A percentile compares a stretch with the other conserved stretches of the same genome.
Conservation (phyloP, 371 early-diverging fungal genomes). For the Mucor sp. region DNA sequence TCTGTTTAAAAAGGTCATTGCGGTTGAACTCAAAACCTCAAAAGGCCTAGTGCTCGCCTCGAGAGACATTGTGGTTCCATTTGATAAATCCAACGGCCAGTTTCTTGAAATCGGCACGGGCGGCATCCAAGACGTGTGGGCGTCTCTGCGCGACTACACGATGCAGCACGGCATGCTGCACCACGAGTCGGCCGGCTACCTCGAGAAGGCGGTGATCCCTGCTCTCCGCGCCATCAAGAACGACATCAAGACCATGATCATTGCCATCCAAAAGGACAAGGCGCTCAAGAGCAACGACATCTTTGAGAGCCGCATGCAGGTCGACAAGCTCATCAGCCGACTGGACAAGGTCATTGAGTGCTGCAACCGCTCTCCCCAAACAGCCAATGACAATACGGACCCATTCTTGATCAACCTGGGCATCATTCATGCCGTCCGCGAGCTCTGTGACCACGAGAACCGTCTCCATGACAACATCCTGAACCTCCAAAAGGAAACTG, state of each 20-base stretch:
- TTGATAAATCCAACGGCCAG: constrained; percentile 31
- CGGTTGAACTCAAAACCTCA: constrained; percentile 31
- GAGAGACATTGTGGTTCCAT: constrained; percentile 29
- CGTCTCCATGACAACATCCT: constrained; percentile 42
- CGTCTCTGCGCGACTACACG: constrained; percentile 38
- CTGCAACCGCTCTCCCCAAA: constrained; percentile 26
- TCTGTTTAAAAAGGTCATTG: constrained; percentile 35
- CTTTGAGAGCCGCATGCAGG: constrained; percentile 36
- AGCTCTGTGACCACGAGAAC: constrained; percentile 45
- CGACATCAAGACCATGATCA: constrained; percentile 38
- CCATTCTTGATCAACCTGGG: constrained; percentile 42
- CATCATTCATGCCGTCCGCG: constrained; percentile 33
- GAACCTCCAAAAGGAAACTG: constrained; percentile 44
- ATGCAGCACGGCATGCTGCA: constrained; percentile 42
- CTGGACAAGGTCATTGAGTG: constrained; percentile 33
- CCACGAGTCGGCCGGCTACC: constrained; percentile 40
- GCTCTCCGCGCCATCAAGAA: constrained; percentile 39
- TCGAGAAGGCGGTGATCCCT: constrained; percentile 37
- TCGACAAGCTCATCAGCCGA: constrained; percentile 26
- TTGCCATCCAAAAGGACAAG: constrained; percentile 35
- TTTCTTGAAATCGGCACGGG: constrained; percentile 36
- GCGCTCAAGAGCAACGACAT: constrained; percentile 29
- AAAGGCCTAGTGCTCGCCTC: constrained; percentile 29
- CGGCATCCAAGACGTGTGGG: constrained; percentile 53
- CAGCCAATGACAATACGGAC: constrained; percentile 30